Base-by-base conservation (phyloP, 2,329 filamentous ascomycete species). In the Aspergillus awamori region DNA sequence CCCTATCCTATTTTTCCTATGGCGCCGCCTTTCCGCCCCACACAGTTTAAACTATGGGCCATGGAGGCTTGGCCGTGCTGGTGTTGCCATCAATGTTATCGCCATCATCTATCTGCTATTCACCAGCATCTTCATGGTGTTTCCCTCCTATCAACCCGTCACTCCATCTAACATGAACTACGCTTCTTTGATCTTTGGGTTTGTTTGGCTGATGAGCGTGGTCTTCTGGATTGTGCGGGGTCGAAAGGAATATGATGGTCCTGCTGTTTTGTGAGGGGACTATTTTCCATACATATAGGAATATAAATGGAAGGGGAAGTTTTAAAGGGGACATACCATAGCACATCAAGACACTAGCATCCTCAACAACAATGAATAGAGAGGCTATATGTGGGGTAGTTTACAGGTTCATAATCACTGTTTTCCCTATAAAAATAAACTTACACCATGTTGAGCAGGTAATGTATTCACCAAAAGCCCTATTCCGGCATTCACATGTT, bases 51-150 rank as follows among this genome's bases (percentile, higher is more conserved):
- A 8, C 5, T 61, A 57, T 17, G 59, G 59, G 1, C 53, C 62
- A 1, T 63, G 55, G 51, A 3, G 11, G 15, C 24, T 63, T 7
- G 59, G 52, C 3, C 17, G 45, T 1, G 7, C 43, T 5, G 62
- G 62, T 1, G 6, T 56, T 7, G 10, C 17, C 3, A 26, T 59
- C 36, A 45, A 61, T 64, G 86, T 86, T 55, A 63, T 76, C 1
- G 81, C 83, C 0, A 81, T 81, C 64, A 38, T 76, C 1, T 87
- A 85, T 66, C 77, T 82, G 63, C 58, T 81, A 0, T 79, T 86
- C 24, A 74, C 85, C 2, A 77, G 82, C 8, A 84, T 87, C 68
- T 86, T 82, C 75, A 80, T 77, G 33, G 82, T 86, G 45, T 81
- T 78, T 76, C 79, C 79, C 69, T 74, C 77, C 2, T 69, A 67